Base-by-base conservation (phyloP, 257 asterid species). In the Solanum tarapatanum region DNA sequence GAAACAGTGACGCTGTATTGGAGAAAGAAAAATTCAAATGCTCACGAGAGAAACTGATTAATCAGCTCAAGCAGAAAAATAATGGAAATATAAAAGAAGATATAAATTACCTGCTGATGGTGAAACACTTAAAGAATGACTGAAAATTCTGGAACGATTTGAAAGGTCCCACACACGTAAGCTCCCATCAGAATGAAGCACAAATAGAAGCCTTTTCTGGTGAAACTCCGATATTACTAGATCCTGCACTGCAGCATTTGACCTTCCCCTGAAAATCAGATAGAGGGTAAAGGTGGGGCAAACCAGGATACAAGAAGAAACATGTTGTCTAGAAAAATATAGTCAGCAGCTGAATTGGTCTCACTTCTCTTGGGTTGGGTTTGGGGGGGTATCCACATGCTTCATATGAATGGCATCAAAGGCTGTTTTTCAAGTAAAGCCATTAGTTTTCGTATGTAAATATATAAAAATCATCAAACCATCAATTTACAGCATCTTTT, bases 121-220 rank as follows among this genome's bases (percentile, higher is more conserved):
- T 73, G 92, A 90, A 82, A 76, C 90, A 64, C 90, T 89, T 92
- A 94, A 90, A 85, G 92, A 35, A 90, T 94, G 94, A 87, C 93
- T 88, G 89, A 94, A 92, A 91, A 97, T 89, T 91, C 91, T 95
- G 88, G 87, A 85, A 85, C 86, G 92, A 89, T 87, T 91, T 51
- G 88, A 85, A 88, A 94, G 92, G 90, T 94, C 96, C 99, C 99
- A 97, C 62, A 94, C 95, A 60, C 97, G 93, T 87, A 97, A 91
- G 90, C 70, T 89, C 69, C 99, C 98, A 92, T 95, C 98, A 92
- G 98, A 94, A 90, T 97, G 95, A 90, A 97, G 98, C 87, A 92
- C 98, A 87, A 93, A 94, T 62, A 95, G 94, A 89, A 94, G 90
- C 86, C 91, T 90, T 82, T 92, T 92, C 87, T 91, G 93, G 69